Evolutionary conservation across 2,329 filamentous ascomycete species (phyloP).

Genomic region (Exophiala dermatitidis): DNA sequence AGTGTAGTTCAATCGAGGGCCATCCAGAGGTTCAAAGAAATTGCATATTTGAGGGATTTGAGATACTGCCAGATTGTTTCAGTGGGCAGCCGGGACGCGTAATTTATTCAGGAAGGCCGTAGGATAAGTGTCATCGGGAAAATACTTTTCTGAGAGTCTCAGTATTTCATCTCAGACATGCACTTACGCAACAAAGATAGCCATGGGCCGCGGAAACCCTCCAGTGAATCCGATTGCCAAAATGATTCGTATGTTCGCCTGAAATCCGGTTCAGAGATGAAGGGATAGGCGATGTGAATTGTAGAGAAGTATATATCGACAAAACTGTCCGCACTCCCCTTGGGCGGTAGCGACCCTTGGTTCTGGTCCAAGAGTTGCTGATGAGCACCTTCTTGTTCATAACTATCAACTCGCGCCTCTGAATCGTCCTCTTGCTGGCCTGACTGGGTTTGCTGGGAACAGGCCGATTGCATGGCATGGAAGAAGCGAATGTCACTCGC

Average conservation of each 20-base stretch:
- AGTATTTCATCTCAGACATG: too few species aligned
- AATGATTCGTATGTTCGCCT: conserved; percentile 19
- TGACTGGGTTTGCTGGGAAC: conserved; percentile 20
- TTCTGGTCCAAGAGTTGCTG: conserved; percentile 8
- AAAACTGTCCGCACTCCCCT: conserved; percentile 20
- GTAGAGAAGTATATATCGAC: conserved; percentile 32
- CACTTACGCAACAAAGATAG: conserved; percentile 25
- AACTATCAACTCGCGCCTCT: conserved; percentile 18
- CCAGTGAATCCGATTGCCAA: conserved; percentile 17
- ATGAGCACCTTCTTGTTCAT: conserved; percentile 17
- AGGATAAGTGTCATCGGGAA: too few species aligned
- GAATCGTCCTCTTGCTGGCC: conserved; percentile 28
- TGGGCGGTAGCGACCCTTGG: conserved; percentile 18
- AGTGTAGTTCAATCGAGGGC: too few species aligned
- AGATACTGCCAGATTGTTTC: too few species aligned
- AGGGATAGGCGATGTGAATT: conserved; percentile 34
- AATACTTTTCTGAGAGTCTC: too few species aligned
- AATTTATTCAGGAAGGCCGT: too few species aligned
- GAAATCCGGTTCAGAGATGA: conserved; percentile 28
- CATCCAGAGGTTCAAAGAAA: too few species aligned
- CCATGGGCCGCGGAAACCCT: conserved; percentile 23
- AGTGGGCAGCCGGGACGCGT: too few species aligned
- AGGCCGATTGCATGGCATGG: conserved; percentile 31
- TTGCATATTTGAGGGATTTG: too few species aligned
- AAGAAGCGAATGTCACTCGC: conserved; percentile 37